Percentiles rank a stretch among this genome's conserved stretches.
phyloP scores from a whole-genome alignment of 2,329 filamentous ascomycete genomes.

The Phaeosphaeria sp. region DNA sequence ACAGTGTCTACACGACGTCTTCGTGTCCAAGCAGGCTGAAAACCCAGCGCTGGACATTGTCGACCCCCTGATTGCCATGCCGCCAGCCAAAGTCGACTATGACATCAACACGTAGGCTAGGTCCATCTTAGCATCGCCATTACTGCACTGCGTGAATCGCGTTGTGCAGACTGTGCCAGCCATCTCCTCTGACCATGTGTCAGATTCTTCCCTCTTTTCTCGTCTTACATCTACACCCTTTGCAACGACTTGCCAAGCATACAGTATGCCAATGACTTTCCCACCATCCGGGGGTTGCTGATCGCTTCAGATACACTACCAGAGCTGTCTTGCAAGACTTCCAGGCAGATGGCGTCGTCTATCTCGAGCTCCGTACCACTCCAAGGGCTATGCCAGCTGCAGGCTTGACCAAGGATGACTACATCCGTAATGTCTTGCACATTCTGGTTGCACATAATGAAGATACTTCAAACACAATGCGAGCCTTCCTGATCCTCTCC shows the following conservation, averaged over 20 bases:
- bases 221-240: conserved; percentile 79
- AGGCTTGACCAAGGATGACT: conserved; percentile 65
- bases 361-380: conserved; percentile 82
- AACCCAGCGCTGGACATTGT: conserved; percentile 62
- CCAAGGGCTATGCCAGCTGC: conserved; percentile 67
- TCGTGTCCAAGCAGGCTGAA: conserved; percentile 64
- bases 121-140: conserved; percentile 7
- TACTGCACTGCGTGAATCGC: not conserved
- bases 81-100: conserved; percentile 73
- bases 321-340: conserved; percentile 65
- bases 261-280: conserved; percentile 56
- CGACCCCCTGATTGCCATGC: conserved; percentile 74
- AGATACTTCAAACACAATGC: conserved; percentile 53
- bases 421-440: conserved; percentile 70
- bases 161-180: not conserved
- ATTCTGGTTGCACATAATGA: conserved; percentile 63
- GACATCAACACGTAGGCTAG: conserved; percentile 68
- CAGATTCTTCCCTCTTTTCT: conserved; percentile 79
- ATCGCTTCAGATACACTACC: conserved; percentile 61
- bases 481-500: conserved; percentile 73
- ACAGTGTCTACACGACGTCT: conserved; percentile 75
- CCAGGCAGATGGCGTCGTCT: conserved; percentile 72
- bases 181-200: conserved; percentile 15
- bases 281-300: conserved; percentile 7
- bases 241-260: conserved; percentile 68